Evolutionary conservation across 371 early-diverging fungal genomes (phyloP), one percentile per base, ranked within the genome.

Genomic region (Mortierella sp.): DNA sequence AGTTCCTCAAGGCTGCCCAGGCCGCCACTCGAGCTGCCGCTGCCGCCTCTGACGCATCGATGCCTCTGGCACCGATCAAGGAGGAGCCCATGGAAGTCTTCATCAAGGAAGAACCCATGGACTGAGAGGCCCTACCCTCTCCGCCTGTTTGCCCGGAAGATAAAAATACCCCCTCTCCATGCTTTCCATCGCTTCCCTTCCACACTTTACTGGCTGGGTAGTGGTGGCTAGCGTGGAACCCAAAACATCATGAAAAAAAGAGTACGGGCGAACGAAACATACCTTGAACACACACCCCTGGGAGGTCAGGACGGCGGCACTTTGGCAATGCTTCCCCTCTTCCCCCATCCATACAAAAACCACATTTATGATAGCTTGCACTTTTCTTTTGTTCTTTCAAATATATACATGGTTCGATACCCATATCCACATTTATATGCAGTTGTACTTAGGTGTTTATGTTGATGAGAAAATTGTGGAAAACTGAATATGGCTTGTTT

Each of bases 41-140:
- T 1, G 16, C 73, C 3, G 60, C 35, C 29, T 49, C 38, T 12
- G 74, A 80, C 10, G 70, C 58, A 38, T 38, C 76, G 16, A 81
- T 65, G 74, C 82, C 79, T 0, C 46, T 85, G 65, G 72, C 77
- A 8, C 54, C 82, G 55, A 82, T 85, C 73, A 85, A 85, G 70
- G 86, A 85, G 72, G 86, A 85, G 58, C 81, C 79, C 68, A 75
- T 84, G 73, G 84, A 84, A 35, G 60, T 85, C 51, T 85, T 71
- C 68, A 85, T 85, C 70, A 85, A 85, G 70, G 82, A 81, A 21
- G 86, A 85, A 43, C 79, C 79, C 49, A 79, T 85, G 82, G 86
- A 85, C 74, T 85, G 71, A 78, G 56, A n/a, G 54, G 48, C 27
- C 63, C 11, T 14, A 11, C 56, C 41, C 38, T 21, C 14, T 43